These are phyloP conservation scores for Parmales sp. DNA, from an alignment of 108 stramenopile species.

Conservation along the genomic window DNA sequence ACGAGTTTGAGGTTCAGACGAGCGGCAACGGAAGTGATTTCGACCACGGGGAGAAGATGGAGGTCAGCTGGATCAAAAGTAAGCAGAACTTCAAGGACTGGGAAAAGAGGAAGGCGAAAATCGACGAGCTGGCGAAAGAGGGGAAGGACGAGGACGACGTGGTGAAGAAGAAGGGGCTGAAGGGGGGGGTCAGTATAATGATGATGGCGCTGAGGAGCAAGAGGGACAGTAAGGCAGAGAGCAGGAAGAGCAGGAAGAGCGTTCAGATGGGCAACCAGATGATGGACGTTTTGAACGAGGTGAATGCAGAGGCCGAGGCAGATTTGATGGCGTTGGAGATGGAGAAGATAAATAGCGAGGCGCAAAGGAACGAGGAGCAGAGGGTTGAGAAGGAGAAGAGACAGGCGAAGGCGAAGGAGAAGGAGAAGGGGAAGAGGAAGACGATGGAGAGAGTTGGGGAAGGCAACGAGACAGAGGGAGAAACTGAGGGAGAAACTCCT, in stretches of 20 bases:
- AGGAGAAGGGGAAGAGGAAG: neutral
- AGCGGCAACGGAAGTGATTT: neutral
- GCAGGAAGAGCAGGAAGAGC: neutral
- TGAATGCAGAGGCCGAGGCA: neutral
- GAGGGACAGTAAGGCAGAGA: neutral
- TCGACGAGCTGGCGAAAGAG: neutral
- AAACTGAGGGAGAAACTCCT: no score
- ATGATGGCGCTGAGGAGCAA: constrained; percentile 5
- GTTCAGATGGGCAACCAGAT: neutral
- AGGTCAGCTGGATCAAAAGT: constrained; percentile 1
- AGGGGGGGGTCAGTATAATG: neutral
- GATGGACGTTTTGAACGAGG: neutral
- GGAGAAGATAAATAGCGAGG: neutral
- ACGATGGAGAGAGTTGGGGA: neutral
- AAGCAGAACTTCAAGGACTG: neutral
- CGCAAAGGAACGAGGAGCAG: neutral
- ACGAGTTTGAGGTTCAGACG: neutral
- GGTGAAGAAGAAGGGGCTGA: neutral
- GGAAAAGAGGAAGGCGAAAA: neutral
- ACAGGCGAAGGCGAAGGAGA: neutral
- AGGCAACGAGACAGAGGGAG: no score
- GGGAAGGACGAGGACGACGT: constrained; percentile 4
- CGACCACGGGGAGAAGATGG: neutral
- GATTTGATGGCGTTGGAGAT: neutral
- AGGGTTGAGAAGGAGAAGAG: neutral